Percentiles rank a stretch among this genome's conserved stretches.
These are phyloP conservation scores for Solanum hybrid DNA, from an alignment of 305 asterid species.

Conservation along the genomic window DNA sequence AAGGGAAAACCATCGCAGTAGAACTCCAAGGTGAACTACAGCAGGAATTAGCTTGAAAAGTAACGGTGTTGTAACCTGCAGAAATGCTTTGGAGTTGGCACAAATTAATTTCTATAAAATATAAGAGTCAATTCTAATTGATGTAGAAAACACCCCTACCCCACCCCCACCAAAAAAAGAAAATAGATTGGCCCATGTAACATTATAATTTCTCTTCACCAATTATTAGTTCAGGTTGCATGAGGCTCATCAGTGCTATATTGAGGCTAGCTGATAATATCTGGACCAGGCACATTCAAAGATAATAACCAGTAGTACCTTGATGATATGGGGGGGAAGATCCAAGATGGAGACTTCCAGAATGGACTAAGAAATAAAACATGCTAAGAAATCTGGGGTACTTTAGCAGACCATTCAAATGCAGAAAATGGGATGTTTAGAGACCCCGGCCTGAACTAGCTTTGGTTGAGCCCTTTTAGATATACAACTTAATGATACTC, in stretches of 20 bases:
- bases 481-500: background rate
- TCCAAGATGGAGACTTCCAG: background rate
- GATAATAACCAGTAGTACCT: background rate
- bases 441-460: background rate
- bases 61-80: conserved; percentile 75
- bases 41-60: conserved; percentile 73
- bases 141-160: background rate
- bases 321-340: background rate
- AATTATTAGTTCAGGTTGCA: background rate
- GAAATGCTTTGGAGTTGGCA: conserved; percentile 13
- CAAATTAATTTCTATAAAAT: background rate
- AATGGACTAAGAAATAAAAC: background rate
- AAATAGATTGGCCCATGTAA: background rate
- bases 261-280: background rate
- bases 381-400: background rate
- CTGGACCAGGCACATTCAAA: background rate
- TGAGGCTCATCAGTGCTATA: background rate
- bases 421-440: background rate
- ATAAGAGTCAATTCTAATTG: background rate
- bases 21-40: conserved; percentile 67
- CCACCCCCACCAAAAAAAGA: background rate
- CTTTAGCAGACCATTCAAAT: background rate
- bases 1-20: conserved; percentile 62
- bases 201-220: background rate
- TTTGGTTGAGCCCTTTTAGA: background rate